A percentile compares a stretch with the other conserved stretches of the same genome.
Conservation (phyloP, 2,329 filamentous ascomycete species). For the Beauveria sp. region DNA sequence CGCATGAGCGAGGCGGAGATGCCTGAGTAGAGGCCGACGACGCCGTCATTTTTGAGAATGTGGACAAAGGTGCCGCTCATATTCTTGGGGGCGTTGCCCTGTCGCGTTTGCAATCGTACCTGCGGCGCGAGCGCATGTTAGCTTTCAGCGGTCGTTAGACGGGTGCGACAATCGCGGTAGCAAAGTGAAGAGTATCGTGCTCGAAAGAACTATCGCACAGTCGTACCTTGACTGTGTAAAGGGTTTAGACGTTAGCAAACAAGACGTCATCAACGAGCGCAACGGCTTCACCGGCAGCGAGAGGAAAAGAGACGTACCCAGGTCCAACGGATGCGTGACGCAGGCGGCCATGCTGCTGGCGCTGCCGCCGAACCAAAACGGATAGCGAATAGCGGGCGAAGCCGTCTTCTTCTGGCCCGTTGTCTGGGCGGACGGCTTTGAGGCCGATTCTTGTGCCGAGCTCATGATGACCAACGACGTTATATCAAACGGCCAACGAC, state of each 20-base stretch:
- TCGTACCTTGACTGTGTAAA: slow-evolving; percentile 43
- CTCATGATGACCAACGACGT: slow-evolving; percentile 1
- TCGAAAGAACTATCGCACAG: neutral
- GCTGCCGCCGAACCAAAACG: slow-evolving; percentile 95
- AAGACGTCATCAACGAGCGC: neutral
- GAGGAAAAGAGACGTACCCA: slow-evolving; percentile 52
- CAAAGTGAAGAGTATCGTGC: neutral
- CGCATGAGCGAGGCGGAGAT: slow-evolving; percentile 88
- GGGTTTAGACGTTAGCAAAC: slow-evolving; percentile 17
- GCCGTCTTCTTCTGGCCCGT: slow-evolving; percentile 28
- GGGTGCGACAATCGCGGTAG: neutral
- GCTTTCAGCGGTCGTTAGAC: neutral
- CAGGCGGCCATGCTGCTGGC: slow-evolving; percentile 86
- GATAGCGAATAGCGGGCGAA: slow-evolving; percentile 48
- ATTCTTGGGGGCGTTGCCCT: slow-evolving; percentile 63
- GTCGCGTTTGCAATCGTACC: slow-evolving; percentile 84
- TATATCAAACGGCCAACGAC: neutral
- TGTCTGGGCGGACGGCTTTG: slow-evolving; percentile 15
- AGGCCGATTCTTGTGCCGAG: slow-evolving; percentile 11
- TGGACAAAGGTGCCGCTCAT: slow-evolving; percentile 84
- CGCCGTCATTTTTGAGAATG: slow-evolving; percentile 67
- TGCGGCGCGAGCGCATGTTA: slow-evolving; percentile 26
- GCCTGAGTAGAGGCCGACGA: slow-evolving; percentile 80
- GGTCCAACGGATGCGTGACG: slow-evolving; percentile 88
- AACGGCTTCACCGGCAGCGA: neutral